Evolutionary conservation across 1,284 basidiomycete genomes (phyloP).

Genomic region (Vanrija sp.): DNA sequence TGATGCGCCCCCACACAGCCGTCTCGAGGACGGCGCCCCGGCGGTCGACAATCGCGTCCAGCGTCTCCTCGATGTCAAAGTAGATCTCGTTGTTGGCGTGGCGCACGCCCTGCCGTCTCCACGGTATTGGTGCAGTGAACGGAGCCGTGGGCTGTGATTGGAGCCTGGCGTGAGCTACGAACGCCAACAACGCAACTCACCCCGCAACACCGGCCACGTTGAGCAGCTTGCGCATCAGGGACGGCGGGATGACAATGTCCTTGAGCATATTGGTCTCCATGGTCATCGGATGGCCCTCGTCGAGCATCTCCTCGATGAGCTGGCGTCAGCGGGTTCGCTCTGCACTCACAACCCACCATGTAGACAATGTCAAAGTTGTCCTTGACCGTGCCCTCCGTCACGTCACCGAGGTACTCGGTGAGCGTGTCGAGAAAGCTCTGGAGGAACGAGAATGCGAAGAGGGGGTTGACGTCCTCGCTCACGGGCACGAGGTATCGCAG

Average conservation of each 20-base stretch:
- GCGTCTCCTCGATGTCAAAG: conserved; percentile 82
- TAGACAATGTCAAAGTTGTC: conserved; percentile 97
- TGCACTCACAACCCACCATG: conserved; percentile 57
- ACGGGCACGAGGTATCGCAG: conserved; percentile 75
- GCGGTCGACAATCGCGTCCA: conserved; percentile 79
- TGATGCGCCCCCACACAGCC: conserved; percentile 73
- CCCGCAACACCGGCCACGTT: conserved; percentile 59
- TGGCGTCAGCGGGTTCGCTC: conserved; percentile 38
- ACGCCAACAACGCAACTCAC: conserved; percentile 26
- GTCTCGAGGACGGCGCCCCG: conserved; percentile 69
- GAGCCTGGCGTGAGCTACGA: conserved; percentile 32
- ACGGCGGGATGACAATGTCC: conserved; percentile 86
- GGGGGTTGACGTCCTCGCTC: conserved; percentile 73
- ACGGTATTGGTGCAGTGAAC: conserved; percentile 89
- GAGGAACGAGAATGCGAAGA: conserved; percentile 84
- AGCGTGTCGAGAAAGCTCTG: conserved; percentile 79
- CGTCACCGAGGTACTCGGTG: conserved; percentile 76
- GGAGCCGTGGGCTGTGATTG: conserved; percentile 57
- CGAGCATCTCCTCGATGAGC: conserved; percentile 92
- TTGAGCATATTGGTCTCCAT: conserved; percentile 88
- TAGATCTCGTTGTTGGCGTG: conserved; percentile 91
- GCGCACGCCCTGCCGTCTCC: conserved; percentile 78
- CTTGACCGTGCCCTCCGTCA: conserved; percentile 68
- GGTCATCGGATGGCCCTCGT: conserved; percentile 88
- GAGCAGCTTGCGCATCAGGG: conserved; percentile 72